Evolutionary conservation across 2,329 filamentous ascomycete genomes (phyloP), one percentile per base, ranked within the genome.

Genomic region (Arthrobotrys megalospora): DNA sequence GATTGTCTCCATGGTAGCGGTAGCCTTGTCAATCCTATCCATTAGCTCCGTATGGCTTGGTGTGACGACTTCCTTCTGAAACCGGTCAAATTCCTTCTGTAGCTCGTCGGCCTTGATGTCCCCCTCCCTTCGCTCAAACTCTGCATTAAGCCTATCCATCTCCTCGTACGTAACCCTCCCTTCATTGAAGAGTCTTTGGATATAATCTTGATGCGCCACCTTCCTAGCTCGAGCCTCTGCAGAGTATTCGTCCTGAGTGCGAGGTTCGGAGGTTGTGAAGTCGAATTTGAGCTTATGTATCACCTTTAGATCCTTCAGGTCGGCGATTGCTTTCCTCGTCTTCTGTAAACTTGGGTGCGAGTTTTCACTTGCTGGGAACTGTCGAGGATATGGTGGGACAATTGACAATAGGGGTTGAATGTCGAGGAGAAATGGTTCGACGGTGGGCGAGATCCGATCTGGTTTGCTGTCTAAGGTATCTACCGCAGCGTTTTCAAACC

Each of bases 321-420:
- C 87, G 12, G 94, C 90, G 19, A 97, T 92, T 0, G 90, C 88
- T 2, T 88, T 90, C 62, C 96, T 90, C 55, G 93, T 94, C 0
- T 90, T 88, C 0, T 91, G 88, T n/a, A 99, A 88, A 80, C 96
- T 92, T 0, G 96, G 96, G 82, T 99, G 96, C 81, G 90, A 96
- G 82, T 98, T 99, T 84, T 97, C 97, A 14, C 98, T 93, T 0
- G 96, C 96, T 7, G 96, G 96, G 82, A 98, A 92, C 82, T 98
- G 95, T 6, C 95, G 91, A 0, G 96, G 96, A 83, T 97, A 98
- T 1, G 96, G 93, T 0, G 96, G 96, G 7, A 96, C 96, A 34
- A 99, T 87, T 0, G 96, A 97, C 3, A 99, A 92, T 0, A 99
- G 89, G 32, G 96, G 89, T 2, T 96, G 98, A 28, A 98, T 92